Conservation (phyloP, 106 monocot species). For the Apostasia ramifera region DNA sequence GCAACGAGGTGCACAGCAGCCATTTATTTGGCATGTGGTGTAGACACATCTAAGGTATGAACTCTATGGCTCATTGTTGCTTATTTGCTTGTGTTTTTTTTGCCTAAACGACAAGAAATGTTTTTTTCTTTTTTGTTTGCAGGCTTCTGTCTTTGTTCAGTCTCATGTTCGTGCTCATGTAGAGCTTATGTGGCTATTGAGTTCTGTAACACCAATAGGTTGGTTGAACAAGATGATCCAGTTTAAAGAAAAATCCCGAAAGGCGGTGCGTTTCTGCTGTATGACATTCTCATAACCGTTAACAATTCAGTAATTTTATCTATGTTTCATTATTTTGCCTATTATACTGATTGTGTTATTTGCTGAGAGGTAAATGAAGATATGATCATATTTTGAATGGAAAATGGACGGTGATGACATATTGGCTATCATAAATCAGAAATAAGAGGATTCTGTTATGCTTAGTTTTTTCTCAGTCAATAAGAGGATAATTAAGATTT, state of each 20-base stretch:
- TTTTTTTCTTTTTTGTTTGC: constrained; percentile 9
- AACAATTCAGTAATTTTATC: background rate
- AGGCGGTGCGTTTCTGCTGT: constrained; percentile 74
- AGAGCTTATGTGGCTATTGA: constrained; percentile 94
- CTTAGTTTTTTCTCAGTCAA: too few relatives aligned
- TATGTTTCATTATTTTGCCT: background rate
- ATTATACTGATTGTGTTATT: background rate
- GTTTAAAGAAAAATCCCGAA: constrained; percentile 96
- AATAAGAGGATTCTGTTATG: too few relatives aligned
- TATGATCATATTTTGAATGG: too few relatives aligned
- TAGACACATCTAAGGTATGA: constrained; percentile 83
- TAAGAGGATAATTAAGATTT: too few relatives aligned
- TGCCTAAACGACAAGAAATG: background rate
- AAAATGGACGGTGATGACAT: too few relatives aligned
- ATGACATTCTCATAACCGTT: constrained; percentile 27
- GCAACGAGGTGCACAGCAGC: constrained; percentile 89
- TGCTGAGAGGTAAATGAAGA: background rate
- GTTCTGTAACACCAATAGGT: constrained; percentile 82
- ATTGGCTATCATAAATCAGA: too few relatives aligned
- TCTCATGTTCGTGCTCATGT: constrained; percentile 96
- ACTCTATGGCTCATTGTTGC: background rate
- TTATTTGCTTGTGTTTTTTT: background rate
- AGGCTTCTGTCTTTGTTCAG: constrained; percentile 95
- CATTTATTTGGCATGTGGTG: constrained; percentile 93
- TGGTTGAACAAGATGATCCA: constrained; percentile 98